Percentiles rank a stretch among this genome's conserved stretches.
These are phyloP conservation scores for Solanum rostratum DNA, from an alignment of 257 asterid genomes.

Conservation along the genomic window DNA sequence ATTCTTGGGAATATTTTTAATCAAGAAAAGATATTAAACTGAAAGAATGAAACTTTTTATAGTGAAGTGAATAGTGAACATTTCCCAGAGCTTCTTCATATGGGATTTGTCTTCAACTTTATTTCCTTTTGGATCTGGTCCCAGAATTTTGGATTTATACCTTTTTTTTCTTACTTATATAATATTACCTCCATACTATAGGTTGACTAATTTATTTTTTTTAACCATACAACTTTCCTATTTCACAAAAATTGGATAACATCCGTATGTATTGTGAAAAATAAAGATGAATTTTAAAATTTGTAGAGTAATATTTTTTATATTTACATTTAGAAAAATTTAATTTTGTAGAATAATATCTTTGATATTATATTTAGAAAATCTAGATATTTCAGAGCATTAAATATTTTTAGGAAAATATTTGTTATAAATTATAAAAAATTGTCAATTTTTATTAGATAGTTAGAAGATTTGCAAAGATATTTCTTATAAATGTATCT, in stretches of 20 bases:
- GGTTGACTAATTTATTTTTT: neutral
- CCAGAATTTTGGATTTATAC: neutral
- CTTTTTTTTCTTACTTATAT: neutral
- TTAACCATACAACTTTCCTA: rapidly evolving
- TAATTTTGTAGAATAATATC: too few relatives aligned
- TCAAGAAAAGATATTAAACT: neutral
- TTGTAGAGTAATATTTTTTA: too few relatives aligned
- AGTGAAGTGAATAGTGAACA: slow-evolving; percentile 8
- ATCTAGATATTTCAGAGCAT: too few relatives aligned
- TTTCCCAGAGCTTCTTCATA: slow-evolving; percentile 16
- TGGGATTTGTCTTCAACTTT: slow-evolving; percentile 14
- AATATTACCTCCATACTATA: neutral
- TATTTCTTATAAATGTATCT: too few relatives aligned
- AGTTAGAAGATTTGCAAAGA: too few relatives aligned
- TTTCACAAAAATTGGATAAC: neutral
- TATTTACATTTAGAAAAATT: too few relatives aligned
- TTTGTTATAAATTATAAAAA: too few relatives aligned
- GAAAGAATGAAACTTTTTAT: neutral
- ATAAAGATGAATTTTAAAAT: too few relatives aligned
- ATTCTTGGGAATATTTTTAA: neutral
- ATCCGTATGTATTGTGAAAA: neutral
- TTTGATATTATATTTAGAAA: too few relatives aligned
- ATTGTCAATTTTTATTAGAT: too few relatives aligned
- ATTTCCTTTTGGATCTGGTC: neutral
- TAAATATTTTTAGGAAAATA: too few relatives aligned